A percentile compares a stretch with the other conserved stretches of the same genome.
phyloP scores from a whole-genome alignment of 169 alveolate genomes.

The Blepharisma undulans region DNA sequence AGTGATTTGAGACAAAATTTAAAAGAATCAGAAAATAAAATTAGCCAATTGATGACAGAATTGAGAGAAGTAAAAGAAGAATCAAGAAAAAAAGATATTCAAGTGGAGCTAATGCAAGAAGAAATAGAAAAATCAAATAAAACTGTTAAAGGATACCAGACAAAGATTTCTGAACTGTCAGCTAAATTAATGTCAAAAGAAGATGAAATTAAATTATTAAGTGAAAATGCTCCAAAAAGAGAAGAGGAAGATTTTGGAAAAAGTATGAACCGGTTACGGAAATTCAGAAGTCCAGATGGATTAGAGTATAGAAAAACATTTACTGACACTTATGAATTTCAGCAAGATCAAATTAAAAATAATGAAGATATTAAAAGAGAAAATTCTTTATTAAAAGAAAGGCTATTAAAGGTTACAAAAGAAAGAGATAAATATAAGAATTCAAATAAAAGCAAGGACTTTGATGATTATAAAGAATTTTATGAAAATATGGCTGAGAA shows the following conservation, averaged over 20 bases:
- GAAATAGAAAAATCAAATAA: background rate
- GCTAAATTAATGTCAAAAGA: constrained; percentile 30
- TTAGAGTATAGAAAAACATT: constrained; percentile 20
- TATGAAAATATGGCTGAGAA: background rate
- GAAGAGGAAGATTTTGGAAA: constrained; percentile 15
- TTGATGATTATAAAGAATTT: background rate
- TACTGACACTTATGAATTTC: background rate
- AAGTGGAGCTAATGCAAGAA: background rate
- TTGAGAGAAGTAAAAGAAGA: background rate
- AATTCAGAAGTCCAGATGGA: constrained; percentile 22
- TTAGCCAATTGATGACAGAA: background rate
- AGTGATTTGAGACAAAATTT: background rate
- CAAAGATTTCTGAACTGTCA: background rate
- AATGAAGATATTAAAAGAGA: background rate
- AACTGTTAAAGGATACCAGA: background rate
- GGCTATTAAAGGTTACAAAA: background rate
- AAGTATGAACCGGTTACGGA: background rate
- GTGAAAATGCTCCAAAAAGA: background rate
- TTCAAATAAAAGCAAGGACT: background rate
- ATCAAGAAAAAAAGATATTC: background rate
- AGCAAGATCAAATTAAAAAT: background rate
- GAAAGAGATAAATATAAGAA: background rate
- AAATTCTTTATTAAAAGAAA: background rate
- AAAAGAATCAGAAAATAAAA: background rate
- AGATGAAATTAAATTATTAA: constrained; percentile 32